Conservation (phyloP, 179 eudicot species). For the Corrigiola litoralis region DNA sequence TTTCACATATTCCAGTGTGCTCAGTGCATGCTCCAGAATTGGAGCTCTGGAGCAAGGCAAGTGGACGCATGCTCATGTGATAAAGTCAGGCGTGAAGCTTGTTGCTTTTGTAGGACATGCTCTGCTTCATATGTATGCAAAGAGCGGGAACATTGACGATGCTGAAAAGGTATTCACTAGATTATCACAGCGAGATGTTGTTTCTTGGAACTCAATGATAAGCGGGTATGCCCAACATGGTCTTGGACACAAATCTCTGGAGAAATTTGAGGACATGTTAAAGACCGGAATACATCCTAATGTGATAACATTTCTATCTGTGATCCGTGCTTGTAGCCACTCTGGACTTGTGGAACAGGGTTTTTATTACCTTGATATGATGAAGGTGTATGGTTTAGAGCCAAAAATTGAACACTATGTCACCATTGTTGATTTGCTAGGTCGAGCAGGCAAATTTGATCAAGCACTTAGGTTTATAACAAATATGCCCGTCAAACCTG, state of each 20-base stretch:
- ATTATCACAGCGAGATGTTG: slow-evolving; percentile 40
- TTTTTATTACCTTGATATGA: slow-evolving; percentile 40
- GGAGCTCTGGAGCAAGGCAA: slow-evolving; percentile 81
- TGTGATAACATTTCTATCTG: slow-evolving; percentile 57
- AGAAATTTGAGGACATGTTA: slow-evolving; percentile 55
- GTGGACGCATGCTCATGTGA: slow-evolving; percentile 66
- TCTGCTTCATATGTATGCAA: slow-evolving; percentile 85
- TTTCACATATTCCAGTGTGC: slow-evolving; percentile 66
- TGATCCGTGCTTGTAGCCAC: slow-evolving; percentile 77
- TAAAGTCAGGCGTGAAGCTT: slow-evolving; percentile 48
- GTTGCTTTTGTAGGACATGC: slow-evolving; percentile 56
- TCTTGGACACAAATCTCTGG: slow-evolving; percentile 43
- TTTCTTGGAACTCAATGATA: slow-evolving; percentile 87
- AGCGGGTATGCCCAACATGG: slow-evolving; percentile 84
- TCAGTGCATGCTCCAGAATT: slow-evolving; percentile 50
- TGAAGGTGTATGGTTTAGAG: slow-evolving; percentile 49
- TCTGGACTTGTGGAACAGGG: slow-evolving; percentile 66
- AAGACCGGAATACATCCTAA: slow-evolving; percentile 47
- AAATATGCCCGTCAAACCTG: slow-evolving; percentile 53
- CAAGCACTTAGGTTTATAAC: slow-evolving; percentile 45
- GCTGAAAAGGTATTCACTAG: slow-evolving; percentile 57
- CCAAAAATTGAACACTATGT: slow-evolving; percentile 63
- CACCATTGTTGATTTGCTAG: slow-evolving; percentile 60
- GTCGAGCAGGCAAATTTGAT: slow-evolving; percentile 71
- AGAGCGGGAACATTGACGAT: slow-evolving; percentile 69